Base-by-base conservation (phyloP, 164 flowering plant genomes). In the grape (Vitis vinifera) region DNA sequence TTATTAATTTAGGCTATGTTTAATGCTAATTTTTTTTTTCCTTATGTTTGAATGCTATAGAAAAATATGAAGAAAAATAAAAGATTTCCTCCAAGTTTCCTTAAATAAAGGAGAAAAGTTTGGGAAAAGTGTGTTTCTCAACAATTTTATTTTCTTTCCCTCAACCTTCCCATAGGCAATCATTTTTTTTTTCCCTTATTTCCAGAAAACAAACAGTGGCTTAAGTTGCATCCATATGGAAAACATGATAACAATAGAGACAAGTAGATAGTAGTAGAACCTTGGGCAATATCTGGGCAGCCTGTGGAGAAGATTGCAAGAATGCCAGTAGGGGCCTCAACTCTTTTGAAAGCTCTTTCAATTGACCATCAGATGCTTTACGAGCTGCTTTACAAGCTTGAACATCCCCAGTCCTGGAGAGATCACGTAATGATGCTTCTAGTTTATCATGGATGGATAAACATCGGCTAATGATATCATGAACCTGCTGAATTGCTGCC, bases 361-460 rank as follows among this genome's bases (percentile, higher is more conserved):
- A 75, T 71, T 72, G 56, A 69, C 72, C 75, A 70, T 91, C 98
- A 68, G 90, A 85, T 52, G 88, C 71, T 83, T 91, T 95, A 3
- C 98, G 94, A 72, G 88, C 88, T 73, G 89, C 85, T 84, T 95
- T 95, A 80, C 98, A 93, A 73, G 90, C 85, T 85, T 89, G 94
- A 71, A 90, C 84, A 81, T 95, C 93, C 8, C 98, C 99, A 2
- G 89, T 88, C 80, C 99, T 85, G 23, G 97, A 90, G 70, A 95
- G 88, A 67, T 95, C 97, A 55, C 81, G 92, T 73, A 95, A 77
- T 16, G 99, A 93, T 62, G 91, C 86, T 73, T 90, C 98, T 51
- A 95, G 82, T 79, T 86, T 95, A 70, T 93, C 98, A 68, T 90
- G 97, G 64, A 86, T 75, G 8, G 67, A 17, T 71, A 95, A 67